phyloP scores from a whole-genome alignment of 345 rosid species.

The Cardamine resedifolia region DNA sequence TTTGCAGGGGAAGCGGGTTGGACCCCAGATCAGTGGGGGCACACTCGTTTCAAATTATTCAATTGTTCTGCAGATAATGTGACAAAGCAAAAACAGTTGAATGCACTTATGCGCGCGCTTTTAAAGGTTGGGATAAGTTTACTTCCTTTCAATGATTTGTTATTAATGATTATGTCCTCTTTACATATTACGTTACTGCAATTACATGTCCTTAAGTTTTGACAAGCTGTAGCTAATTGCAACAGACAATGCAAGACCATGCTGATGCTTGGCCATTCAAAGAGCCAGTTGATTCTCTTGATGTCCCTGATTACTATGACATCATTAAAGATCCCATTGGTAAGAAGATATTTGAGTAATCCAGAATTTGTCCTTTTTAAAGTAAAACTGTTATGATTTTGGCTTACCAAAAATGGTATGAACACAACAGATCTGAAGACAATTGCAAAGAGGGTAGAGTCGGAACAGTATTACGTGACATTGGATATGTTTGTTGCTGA shows the following conservation, averaged over 20 bases:
- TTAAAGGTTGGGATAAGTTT: slow-evolving; percentile 58
- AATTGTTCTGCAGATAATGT: slow-evolving; percentile 52
- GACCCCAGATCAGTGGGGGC: slow-evolving; percentile 98
- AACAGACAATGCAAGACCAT: slow-evolving; percentile 91
- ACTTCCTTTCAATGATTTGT: background rate
- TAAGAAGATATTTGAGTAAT: slow-evolving; percentile 40
- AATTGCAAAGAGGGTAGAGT: slow-evolving; percentile 85
- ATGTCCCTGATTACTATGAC: slow-evolving; percentile 97
- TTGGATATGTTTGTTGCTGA: slow-evolving; percentile 96
- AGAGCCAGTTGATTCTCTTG: slow-evolving; percentile 94
- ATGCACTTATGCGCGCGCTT: slow-evolving; percentile 84
- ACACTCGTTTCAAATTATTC: slow-evolving; percentile 70
- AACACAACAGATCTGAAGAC: slow-evolving; percentile 85
- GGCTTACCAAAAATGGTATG: slow-evolving; percentile 11
- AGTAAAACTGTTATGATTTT: background rate
- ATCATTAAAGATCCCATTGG: slow-evolving; percentile 99
- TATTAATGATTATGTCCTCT: background rate
- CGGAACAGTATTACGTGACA: slow-evolving; percentile 91
- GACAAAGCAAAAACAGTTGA: slow-evolving; percentile 73
- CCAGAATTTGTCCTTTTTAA: background rate
- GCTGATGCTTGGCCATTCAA: slow-evolving; percentile 98
- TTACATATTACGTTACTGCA: background rate
- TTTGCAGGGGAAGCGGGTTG: slow-evolving; percentile 92
- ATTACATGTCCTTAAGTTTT: slow-evolving; percentile 1
- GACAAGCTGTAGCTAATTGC: slow-evolving; percentile 25